Base-by-base conservation (phyloP, 2,329 filamentous ascomycete species). In the Teratosphaeria epicoccoides region DNA sequence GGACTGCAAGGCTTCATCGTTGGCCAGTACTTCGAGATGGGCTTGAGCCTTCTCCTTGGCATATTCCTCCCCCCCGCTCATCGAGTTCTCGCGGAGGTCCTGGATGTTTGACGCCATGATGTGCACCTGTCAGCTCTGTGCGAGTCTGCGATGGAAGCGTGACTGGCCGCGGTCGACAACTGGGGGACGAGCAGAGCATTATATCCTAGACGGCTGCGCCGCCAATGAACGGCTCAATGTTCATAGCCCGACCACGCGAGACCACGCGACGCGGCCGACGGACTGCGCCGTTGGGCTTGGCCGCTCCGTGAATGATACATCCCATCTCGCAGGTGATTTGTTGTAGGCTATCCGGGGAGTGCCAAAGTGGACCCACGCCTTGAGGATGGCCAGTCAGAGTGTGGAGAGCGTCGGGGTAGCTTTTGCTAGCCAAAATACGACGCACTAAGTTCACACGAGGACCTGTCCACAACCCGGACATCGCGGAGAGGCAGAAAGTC, bases 1-100 rank as follows among this genome's bases (percentile, higher is more conserved):
- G 56, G 72, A 68, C 47, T 64, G 66, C 66, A 73, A 64, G 43
- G 72, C 59, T 47, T 70, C 65, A 14, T 59, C 20, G 53, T 72
- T 66, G 43, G 49, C 60, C 33, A 72, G n/a, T 24, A 46, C 25
- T 22, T 46, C 44, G 4, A 28, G 25, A 46, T 46, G 44, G 6
- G 33, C 33, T 20, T 14, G 33, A 17, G 33, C n/a, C 33, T 40
- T 40, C n/a, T 40, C 33, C n/a, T 40, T 40, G 33, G 33, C 20
- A 17, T 40, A 40, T 4, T 40, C n/a, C 33, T 40, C 33, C 7
- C 14, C n/a, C 14, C 33, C 33, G 20, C 14, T 17, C 6, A 40
- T 17, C 14, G 33, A 40, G 33, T 40, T 40, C n/a, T 17, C 20
- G 33, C 33, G 33, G 5, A 40, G 6, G 14, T 40, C 33, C 7